Percentiles rank a stretch among this genome's conserved stretches.
phyloP scores from a whole-genome alignment of 495 filamentous ascomycete genomes.

The Schizothecium vesticola region DNA sequence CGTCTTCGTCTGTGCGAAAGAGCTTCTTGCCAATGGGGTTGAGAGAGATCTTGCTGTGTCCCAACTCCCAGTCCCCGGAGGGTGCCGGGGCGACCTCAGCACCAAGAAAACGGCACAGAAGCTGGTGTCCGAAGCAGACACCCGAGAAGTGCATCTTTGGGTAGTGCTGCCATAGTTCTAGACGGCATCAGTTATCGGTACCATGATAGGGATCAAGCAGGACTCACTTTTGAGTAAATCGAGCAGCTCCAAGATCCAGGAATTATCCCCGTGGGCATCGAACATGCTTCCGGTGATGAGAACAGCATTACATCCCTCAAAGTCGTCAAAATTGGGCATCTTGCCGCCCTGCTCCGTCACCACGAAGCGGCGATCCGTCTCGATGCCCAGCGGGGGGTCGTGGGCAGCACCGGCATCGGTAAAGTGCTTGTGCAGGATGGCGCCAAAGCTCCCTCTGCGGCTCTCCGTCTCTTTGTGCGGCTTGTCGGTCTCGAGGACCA shows the following conservation, averaged over 20 bases:
- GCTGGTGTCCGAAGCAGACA: slow-evolving; percentile 84
- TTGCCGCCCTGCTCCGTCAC: slow-evolving; percentile 25
- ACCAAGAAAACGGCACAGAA: slow-evolving; percentile 69
- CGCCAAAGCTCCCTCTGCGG: slow-evolving; percentile 22
- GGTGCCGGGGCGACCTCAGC: slow-evolving; percentile 53
- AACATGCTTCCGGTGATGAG: slow-evolving; percentile 64
- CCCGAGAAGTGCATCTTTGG: slow-evolving; percentile 56
- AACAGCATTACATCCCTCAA: slow-evolving; percentile 50
- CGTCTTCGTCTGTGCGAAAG: slow-evolving; percentile 55
- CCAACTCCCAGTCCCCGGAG: slow-evolving; percentile 67
- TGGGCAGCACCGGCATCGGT: slow-evolving; percentile 21
- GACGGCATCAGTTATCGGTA: no score
- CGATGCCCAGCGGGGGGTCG: slow-evolving; percentile 28
- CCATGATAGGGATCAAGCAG: background rate
- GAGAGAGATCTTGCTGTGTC: slow-evolving; percentile 61
- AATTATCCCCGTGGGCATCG: slow-evolving; percentile 49
- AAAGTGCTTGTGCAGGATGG: slow-evolving; percentile 29
- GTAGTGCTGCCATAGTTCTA: slow-evolving; percentile 28
- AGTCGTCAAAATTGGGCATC: slow-evolving; percentile 20
- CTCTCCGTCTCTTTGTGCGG: slow-evolving; percentile 22
- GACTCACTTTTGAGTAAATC: slow-evolving; percentile 20
- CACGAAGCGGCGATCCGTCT: slow-evolving; percentile 23
- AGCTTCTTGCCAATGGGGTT: slow-evolving; percentile 63
- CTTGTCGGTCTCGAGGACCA: slow-evolving; percentile 33
- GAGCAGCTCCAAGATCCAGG: slow-evolving; percentile 58